These are phyloP conservation scores for Diplodia intermedia DNA, from an alignment of 2,329 filamentous ascomycete species.

Conservation along the genomic window DNA sequence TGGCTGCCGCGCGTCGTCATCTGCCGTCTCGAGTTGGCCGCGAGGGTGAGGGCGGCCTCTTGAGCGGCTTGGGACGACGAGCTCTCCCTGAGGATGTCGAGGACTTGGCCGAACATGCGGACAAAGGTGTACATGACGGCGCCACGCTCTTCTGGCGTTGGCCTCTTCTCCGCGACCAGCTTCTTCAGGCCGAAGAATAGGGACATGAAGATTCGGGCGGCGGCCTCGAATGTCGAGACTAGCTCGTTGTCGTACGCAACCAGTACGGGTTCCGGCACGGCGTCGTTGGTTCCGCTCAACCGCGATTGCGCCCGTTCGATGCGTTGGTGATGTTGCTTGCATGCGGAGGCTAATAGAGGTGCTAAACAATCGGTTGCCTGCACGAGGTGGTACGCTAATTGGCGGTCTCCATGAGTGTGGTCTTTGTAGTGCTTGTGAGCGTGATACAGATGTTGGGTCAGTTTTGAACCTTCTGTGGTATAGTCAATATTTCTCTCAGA, in stretches of 20 bases:
- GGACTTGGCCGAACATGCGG: conserved; percentile 47
- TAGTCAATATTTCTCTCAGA: not conserved
- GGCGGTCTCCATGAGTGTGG: conserved; percentile 32
- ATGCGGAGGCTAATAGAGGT: conserved; percentile 38
- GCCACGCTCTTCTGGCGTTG: conserved; percentile 35
- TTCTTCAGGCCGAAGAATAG: conserved; percentile 43
- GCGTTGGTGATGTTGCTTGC: conserved; percentile 33
- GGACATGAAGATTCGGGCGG: conserved; percentile 43
- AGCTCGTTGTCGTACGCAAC: conserved; percentile 15
- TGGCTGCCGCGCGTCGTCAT: conserved; percentile 22
- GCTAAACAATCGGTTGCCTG: conserved; percentile 39
- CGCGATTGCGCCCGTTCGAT: not conserved
- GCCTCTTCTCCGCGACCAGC: conserved; percentile 35
- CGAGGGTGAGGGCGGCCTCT: not conserved
- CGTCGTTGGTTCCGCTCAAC: not conserved
- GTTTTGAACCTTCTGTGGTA: not conserved
- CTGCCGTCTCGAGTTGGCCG: not conserved
- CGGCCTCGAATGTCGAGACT: conserved; percentile 37
- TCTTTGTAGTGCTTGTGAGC: conserved; percentile 41
- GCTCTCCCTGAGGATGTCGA: conserved; percentile 43
- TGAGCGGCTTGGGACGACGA: conserved; percentile 35
- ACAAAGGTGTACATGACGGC: conserved; percentile 44
- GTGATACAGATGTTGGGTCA: conserved; percentile 40
- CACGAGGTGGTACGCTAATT: conserved; percentile 41
- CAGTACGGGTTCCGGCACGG: not conserved